These are phyloP conservation scores for Liriodendron chinense DNA, from an alignment of 164 flowering plant genomes.

Conservation along the genomic window DNA sequence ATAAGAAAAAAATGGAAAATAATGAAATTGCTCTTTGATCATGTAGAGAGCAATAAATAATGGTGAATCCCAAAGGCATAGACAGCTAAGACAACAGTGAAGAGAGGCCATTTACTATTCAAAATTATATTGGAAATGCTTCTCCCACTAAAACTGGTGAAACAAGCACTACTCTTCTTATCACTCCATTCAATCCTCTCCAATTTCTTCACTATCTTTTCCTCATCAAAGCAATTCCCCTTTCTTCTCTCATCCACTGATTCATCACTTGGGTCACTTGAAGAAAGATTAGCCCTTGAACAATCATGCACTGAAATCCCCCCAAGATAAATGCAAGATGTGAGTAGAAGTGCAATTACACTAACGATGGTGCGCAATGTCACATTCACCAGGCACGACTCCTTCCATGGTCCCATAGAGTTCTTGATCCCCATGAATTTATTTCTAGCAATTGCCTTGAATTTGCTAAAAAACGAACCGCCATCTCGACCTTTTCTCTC, in stretches of 20 bases:
- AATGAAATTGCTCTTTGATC: conserved; percentile 1
- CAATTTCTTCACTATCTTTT: conserved; percentile 7
- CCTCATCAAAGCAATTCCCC: not conserved
- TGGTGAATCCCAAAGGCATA: conserved; percentile 35
- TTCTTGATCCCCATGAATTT: conserved; percentile 17
- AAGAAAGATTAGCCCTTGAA: conserved; percentile 2
- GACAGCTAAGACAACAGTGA: conserved; percentile 47
- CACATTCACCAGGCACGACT: conserved; percentile 11
- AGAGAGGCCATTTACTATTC: conserved; percentile 42
- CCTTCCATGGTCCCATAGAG: conserved; percentile 16
- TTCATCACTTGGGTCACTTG: not conserved
- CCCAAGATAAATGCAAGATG: conserved; percentile 27
- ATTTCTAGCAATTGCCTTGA: conserved; percentile 20
- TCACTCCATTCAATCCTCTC: conserved; percentile 13
- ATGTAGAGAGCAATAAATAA: not conserved
- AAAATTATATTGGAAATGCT: conserved; percentile 17
- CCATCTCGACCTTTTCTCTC: conserved; percentile 5
- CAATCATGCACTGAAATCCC: conserved; percentile 12
- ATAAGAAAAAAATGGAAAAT: not conserved
- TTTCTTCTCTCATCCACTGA: not conserved
- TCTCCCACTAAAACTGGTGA: conserved; percentile 22
- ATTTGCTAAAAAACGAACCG: conserved; percentile 18
- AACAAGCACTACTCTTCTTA: conserved; percentile 13
- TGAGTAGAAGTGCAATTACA: conserved; percentile 28
- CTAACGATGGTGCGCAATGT: conserved; percentile 14